Base-by-base conservation (phyloP, 805 yeast species). In the Barnettozyma wickerhamii region DNA sequence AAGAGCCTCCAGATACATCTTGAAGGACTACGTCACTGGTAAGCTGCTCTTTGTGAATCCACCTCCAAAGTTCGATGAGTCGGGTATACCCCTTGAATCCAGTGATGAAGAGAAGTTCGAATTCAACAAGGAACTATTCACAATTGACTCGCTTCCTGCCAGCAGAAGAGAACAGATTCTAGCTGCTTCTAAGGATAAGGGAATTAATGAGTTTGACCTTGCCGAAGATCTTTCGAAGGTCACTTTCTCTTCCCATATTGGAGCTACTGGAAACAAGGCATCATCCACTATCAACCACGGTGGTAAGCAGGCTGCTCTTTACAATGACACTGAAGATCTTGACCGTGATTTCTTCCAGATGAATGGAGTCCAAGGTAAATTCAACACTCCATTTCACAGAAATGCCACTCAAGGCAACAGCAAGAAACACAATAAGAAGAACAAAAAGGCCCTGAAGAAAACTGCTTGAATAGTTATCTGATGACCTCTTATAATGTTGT, bases 1-100 rank as follows among this genome's bases (percentile, higher is more conserved):
- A 32, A 76, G 99, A 63, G 96, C 99, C 12, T 81, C 96, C 31
- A 75, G 99, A 61, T 84, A 86, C 52, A 77, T 93, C 40, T 72
- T 93, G 59, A 93, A 93, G 64, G 99, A 93, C 63, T 93, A 89
- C 54, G 97, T 95, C 20, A 86, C 77, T 61, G 99, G 98, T 49
- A 90, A 88, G 61, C 68, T 93, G 42, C 68, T 88, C 35, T 90
- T 74, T 58, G 81, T 86, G 31, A 81, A 79, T 48, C 96, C 98
- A 13, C 99, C 99, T 30, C 98, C 98, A 40, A 68, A 67, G 34
- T 59, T 72, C 17, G 79, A 67, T 4, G 81, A 77, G 38, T 82
- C 40, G 18, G 53, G 51, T 19, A 49, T 78, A 12, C 74, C 73
- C 32, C 21, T 19, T 18, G 6, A 33, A 5, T 62, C 65, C 35